phyloP scores from a whole-genome alignment of 768 basidiomycete species.

The Suillus cothurnatus region DNA sequence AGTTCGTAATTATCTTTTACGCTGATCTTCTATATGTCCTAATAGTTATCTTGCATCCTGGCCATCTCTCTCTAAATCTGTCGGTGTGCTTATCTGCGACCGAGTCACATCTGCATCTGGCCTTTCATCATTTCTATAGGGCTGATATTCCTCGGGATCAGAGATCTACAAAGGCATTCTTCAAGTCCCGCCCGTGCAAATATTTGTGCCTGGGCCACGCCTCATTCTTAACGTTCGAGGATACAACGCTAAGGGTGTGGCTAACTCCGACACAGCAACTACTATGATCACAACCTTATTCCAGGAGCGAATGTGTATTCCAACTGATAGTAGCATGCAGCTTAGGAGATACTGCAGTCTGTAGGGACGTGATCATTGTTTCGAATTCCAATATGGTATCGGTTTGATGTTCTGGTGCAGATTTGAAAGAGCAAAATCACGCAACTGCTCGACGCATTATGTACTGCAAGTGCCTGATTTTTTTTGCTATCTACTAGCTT shows the following conservation, averaged over 20 bases:
- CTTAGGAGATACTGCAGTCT: neutral
- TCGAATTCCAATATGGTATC: neutral
- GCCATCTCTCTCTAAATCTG: neutral
- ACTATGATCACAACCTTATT: neutral
- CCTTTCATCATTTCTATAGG: no score
- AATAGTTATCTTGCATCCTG: neutral
- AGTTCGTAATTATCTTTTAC: neutral
- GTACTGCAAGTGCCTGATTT: neutral
- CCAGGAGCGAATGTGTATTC: neutral
- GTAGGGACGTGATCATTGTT: neutral
- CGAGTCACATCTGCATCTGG: neutral
- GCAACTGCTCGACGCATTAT: neutral
- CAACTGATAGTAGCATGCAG: neutral
- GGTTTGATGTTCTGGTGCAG: neutral
- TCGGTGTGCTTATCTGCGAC: neutral
- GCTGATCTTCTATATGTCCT: neutral
- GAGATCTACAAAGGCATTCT: neutral
- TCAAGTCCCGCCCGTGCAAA: neutral
- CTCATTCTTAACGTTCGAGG: neutral
- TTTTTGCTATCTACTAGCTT: neutral
- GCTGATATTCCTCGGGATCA: neutral
- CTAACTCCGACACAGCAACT: neutral
- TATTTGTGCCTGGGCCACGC: neutral
- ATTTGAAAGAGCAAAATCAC: neutral
- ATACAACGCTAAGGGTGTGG: neutral